Base-by-base conservation (phyloP, 257 asterid species). In the Solanum dulcamara region DNA sequence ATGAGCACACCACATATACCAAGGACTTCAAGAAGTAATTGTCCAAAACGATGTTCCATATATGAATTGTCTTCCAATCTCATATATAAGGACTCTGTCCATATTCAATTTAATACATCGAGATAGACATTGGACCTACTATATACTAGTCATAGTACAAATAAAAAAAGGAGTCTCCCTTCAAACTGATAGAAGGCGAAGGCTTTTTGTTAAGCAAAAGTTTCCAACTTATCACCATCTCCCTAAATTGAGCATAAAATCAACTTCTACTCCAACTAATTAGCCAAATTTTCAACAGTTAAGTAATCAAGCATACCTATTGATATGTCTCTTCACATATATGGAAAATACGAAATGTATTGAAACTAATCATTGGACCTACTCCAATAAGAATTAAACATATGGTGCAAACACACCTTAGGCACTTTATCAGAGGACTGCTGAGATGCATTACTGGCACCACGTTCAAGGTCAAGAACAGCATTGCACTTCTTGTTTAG, bases 391-490 rank as follows among this genome's bases (percentile, higher is more conserved):
- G 10, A 71, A 74, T 24, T 74, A n/a, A 42, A 75, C 38, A 75
- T 44, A 74, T 18, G 24, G 51, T 20, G 51, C 10, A 46, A 42
- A 28, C 83, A 48, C 10, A 79, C 83, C 83, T 79, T 79, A 79
- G 83, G 83, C 83, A 48, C 64, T 30, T 38, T 75, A 18, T n/a
- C 35, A 60, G 77, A 12, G 42, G 85, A 83, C 83, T 75, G 82
- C n/a, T 83, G 48, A 18, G 88, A 42, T 17, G 75, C 81, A 42
- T 77, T 84, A 20, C 55, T 80, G 22, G 82, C 60, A 60, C 37
- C 67, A 35, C 85, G 89, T 87, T 87, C 86, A 60, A 86, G 84
- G 85, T 90, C 90, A 59, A 90, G 88, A 57, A 86, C 91, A 75
- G 92, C 90, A 75, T 88, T 81, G 86, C 85, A 86, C 22, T 87